These are phyloP conservation scores for Aspergillus spinulosporus DNA, from an alignment of 2,329 filamentous ascomycete genomes.

Conservation along the genomic window DNA sequence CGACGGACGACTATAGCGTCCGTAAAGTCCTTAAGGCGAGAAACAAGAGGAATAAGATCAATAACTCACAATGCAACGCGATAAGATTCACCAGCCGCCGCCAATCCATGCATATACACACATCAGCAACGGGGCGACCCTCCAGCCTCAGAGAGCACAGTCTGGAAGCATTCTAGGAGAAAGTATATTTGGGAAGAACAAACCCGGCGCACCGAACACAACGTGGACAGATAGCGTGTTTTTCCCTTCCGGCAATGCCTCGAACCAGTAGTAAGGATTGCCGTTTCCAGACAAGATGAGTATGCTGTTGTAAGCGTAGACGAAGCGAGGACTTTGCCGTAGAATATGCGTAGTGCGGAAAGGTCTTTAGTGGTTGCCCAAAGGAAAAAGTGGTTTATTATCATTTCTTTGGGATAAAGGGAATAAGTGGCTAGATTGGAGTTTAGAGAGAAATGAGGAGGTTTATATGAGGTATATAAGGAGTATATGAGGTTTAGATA, in stretches of 20 bases:
- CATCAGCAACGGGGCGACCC: not conserved
- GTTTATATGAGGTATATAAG: no score
- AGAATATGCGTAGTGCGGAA: slow-evolving; percentile 2
- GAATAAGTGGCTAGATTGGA: no score
- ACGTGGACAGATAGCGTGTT: not conserved
- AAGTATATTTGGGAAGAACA: not conserved
- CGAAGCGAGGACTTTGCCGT: not conserved
- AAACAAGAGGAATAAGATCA: not conserved
- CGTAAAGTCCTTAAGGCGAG: not conserved
- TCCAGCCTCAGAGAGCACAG: not conserved
- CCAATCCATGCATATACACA: not conserved
- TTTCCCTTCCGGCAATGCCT: slow-evolving; percentile 5
- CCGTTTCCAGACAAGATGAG: slow-evolving; percentile 7
- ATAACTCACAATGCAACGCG: not conserved
- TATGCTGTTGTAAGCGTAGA: not conserved
- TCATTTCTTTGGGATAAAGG: not conserved
- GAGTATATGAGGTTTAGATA: no score
- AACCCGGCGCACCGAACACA: slow-evolving; percentile 9
- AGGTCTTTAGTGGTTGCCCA: slow-evolving; percentile 1
- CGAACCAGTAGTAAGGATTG: slow-evolving; percentile 11
- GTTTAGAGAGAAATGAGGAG: no score
- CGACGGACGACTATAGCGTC: no score
- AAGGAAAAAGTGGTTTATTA: slow-evolving; percentile 10
- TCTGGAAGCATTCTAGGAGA: not conserved
- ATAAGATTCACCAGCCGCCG: not conserved